Conservation (phyloP, 2,329 filamentous ascomycete species). For the Botrytis tulipae region DNA sequence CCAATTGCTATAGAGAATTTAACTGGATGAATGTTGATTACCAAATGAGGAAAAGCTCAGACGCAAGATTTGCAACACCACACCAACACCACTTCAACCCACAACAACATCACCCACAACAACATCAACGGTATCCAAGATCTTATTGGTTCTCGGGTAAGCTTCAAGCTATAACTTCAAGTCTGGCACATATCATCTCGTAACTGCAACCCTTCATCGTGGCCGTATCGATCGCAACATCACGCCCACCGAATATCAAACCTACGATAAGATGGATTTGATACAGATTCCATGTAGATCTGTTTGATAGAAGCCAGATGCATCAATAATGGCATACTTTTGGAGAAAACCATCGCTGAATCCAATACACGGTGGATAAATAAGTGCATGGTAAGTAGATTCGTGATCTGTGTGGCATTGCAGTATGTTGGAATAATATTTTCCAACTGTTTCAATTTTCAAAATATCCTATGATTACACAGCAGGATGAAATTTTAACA, state of each 20-base stretch:
- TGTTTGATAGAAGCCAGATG: not conserved
- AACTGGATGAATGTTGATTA: not conserved
- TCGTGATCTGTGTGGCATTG: too few species aligned
- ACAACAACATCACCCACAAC: not conserved
- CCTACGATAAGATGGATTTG: not conserved
- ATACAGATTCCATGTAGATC: not conserved
- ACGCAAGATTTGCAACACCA: not conserved
- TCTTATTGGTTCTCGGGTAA: not conserved
- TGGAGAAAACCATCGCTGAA: too few species aligned
- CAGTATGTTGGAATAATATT: too few species aligned
- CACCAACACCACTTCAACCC: not conserved
- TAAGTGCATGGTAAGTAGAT: not conserved
- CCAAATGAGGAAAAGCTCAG: not conserved
- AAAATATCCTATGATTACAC: not conserved
- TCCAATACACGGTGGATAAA: not conserved
- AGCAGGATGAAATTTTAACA: fast-evolving
- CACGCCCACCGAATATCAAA: not conserved
- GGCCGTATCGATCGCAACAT: too few species aligned
- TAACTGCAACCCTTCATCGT: not conserved
- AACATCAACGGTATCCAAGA: not conserved
- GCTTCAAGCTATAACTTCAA: too few species aligned
- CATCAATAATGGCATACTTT: not conserved
- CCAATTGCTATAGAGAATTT: not conserved
- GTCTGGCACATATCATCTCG: not conserved
- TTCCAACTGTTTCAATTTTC: not conserved